Evolutionary conservation across 176 grass and related monocot species (phyloP), one percentile per base, ranked within the genome.

Genomic region (Musa troglodytarum): DNA sequence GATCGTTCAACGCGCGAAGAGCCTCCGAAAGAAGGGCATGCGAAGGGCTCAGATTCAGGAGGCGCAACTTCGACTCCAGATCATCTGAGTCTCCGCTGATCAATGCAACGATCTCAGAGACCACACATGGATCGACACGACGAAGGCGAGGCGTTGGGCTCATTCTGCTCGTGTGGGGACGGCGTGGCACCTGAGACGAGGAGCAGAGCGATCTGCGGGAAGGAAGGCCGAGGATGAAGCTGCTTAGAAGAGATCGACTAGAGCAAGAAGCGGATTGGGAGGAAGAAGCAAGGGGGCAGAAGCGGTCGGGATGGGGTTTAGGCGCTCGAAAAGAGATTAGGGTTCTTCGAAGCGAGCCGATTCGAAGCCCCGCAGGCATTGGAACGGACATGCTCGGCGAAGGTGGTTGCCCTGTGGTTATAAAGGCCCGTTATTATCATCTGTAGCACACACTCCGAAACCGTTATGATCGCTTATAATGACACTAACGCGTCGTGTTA

Each of bases 41-140:
- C 23, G 82, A 85, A 54, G 84, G 55, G 29, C 54, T 68, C 77
- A 68, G 52, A 61, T 78, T 75, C 71, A 86, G 82, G 74, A 71
- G 79, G 53, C 84, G 75, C 8, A 97, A 85, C 65, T 78, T 71
- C 10, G 83, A 72, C 69, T 88, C 93, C 56, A 85, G 63, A 65
- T 76, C 61, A 77, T 67, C 69, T 21, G 49, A 72, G 53, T 73
- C 87, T 52, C 85, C 77, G 25, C 54, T 73, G 53, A 97, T 83
- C 76, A 87, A 79, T 53, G 63, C 28, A 34, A 89, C 50, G 28
- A 97, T 64, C 13, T 80, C 74, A 12, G 20, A 70, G 51, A 70
- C 2, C 10, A 17, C 9, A n/a, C 43, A 70, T n/a, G 68, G 16
- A 19, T 51, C 68, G 17, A 20, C 29, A 25, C 43, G 43, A 2